phyloP scores from a whole-genome alignment of 805 yeast genomes.

The Pichia exigua region DNA sequence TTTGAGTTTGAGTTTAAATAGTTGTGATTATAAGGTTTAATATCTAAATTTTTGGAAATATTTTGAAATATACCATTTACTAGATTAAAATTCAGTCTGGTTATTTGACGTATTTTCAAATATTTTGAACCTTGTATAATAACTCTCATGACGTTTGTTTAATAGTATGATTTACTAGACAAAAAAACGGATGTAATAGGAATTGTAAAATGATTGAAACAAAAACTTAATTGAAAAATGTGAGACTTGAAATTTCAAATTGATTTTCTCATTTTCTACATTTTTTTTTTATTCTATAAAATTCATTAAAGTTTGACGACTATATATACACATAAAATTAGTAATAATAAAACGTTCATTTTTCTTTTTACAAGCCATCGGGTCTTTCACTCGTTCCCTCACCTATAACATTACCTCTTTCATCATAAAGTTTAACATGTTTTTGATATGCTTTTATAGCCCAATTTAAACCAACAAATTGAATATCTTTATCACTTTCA shows the following conservation, averaged over 20 bases:
- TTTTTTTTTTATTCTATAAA: not conserved
- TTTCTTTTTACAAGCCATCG: constrained; percentile 1
- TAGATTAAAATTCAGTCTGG: not conserved
- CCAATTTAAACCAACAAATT: constrained; percentile 77
- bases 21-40: too few species aligned
- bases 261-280: not conserved
- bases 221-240: not conserved
- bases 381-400: constrained; percentile 13
- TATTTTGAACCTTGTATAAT: not conserved
- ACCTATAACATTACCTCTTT: constrained; percentile 26
- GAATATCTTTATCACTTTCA: constrained; percentile 54
- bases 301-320: not conserved
- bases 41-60: not conserved
- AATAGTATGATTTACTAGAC: not conserved
- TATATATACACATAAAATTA: not conserved
- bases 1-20: not conserved
- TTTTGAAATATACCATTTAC: not conserved
- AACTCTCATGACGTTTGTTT: not conserved
- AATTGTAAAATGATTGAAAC: not conserved
- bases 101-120: not conserved
- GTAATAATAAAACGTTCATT: not conserved
- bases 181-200: not conserved
- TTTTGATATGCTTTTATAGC: constrained; percentile 66
- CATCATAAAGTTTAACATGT: constrained; percentile 25
- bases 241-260: not conserved